Conservation (phyloP, 202 grass and related monocot genomes). For the Musa balbisiana region DNA sequence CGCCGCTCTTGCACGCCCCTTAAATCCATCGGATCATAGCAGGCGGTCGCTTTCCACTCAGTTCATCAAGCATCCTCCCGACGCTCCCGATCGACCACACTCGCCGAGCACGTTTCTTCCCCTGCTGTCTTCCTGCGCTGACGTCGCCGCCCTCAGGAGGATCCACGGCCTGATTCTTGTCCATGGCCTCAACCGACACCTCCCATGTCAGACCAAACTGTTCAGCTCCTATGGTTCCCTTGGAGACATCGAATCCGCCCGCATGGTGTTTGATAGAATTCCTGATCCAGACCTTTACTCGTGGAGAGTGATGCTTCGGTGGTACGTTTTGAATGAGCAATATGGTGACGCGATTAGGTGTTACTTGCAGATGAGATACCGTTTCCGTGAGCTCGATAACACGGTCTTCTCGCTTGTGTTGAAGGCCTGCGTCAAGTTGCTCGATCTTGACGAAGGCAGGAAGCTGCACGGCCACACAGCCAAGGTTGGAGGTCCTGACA, state of each 20-base stretch:
- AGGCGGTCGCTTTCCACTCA: background rate
- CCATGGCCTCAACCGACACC: constrained; percentile 15
- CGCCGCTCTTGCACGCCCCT: background rate
- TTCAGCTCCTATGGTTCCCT: constrained; percentile 46
- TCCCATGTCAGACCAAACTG: constrained; percentile 46
- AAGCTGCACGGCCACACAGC: constrained; percentile 32
- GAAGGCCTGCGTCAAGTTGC: constrained; percentile 41
- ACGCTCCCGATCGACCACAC: background rate
- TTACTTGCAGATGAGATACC: constrained; percentile 27
- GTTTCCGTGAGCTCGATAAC: constrained; percentile 23
- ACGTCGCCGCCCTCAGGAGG: constrained; percentile 28
- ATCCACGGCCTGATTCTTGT: constrained; percentile 39
- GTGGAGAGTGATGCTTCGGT: constrained; percentile 36
- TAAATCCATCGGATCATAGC: background rate
- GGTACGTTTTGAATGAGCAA: constrained; percentile 17
- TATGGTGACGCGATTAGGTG: constrained; percentile 30
- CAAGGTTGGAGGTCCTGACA: constrained; percentile 36
- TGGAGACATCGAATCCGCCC: constrained; percentile 37
- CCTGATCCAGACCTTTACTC: constrained; percentile 43
- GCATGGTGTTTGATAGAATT: constrained; percentile 42
- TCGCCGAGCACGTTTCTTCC: constrained; percentile 31
- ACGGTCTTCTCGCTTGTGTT: constrained; percentile 44
- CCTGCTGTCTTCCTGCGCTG: constrained; percentile 31
- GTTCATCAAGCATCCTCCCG: background rate
- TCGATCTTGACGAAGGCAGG: constrained; percentile 38